phyloP scores from a whole-genome alignment of 352 stramenopile species.

The Pythium chondricola region DNA sequence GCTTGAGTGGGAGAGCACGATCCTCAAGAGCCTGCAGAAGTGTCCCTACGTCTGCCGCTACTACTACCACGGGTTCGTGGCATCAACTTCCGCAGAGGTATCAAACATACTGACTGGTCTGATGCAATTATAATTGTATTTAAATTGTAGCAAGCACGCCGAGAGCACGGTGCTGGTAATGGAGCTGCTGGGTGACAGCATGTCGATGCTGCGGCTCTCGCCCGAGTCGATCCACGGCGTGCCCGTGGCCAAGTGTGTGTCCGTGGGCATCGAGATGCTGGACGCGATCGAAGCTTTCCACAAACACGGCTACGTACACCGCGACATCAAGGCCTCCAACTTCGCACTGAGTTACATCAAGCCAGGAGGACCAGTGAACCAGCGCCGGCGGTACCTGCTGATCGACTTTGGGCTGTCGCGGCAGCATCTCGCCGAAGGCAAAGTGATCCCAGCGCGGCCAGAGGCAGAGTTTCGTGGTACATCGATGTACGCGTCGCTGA shows the following conservation, averaged over 20 bases:
- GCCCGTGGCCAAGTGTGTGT: constrained; percentile 58
- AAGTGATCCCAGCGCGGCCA: constrained; percentile 48
- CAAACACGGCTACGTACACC: constrained; percentile 79
- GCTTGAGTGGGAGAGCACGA: constrained; percentile 85
- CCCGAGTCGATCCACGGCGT: constrained; percentile 78
- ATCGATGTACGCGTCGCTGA: constrained; percentile 87
- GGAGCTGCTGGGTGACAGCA: constrained; percentile 83
- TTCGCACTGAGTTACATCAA: constrained; percentile 66
- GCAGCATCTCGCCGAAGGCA: constrained; percentile 60
- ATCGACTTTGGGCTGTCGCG: constrained; percentile 85
- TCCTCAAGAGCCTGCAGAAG: constrained; percentile 82
- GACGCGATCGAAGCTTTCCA: constrained; percentile 86
- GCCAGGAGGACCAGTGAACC: constrained; percentile 6
- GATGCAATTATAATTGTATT: neutral
- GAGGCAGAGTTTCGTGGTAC: constrained; percentile 84
- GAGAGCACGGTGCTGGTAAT: constrained; percentile 86
- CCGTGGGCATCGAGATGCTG: constrained; percentile 81
- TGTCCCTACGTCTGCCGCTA: constrained; percentile 80
- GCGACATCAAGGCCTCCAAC: constrained; percentile 88
- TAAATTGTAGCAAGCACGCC: constrained; percentile 51
- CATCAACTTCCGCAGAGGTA: too few relatives aligned
- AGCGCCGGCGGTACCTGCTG: constrained; percentile 52
- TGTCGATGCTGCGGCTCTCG: constrained; percentile 81
- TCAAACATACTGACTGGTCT: neutral
- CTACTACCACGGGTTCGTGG: constrained; percentile 61